Percentiles rank a stretch among this genome's conserved stretches.
These are phyloP conservation scores for Yueomyces sp. DNA, from an alignment of 1,139 yeast species.

Conservation along the genomic window DNA sequence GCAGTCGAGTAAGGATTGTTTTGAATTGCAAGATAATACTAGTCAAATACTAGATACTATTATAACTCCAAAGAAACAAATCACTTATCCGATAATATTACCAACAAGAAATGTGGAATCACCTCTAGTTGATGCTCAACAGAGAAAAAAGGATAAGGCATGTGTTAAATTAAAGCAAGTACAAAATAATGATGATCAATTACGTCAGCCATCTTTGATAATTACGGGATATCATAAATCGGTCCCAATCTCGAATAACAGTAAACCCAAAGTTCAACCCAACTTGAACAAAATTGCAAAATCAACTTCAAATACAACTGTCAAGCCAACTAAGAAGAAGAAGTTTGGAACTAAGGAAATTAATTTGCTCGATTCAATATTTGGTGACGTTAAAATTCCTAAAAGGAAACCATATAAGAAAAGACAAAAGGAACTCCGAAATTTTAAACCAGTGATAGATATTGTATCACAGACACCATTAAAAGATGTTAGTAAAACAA, in stretches of 20 bases:
- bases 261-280: too few species aligned
- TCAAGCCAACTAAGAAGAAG: not conserved
- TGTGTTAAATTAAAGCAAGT: slow-evolving; percentile 1
- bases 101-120: slow-evolving; percentile 8
- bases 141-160: slow-evolving; percentile 11
- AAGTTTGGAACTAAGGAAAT: slow-evolving; percentile 8
- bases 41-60: not conserved
- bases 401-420: too few species aligned
- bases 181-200: not conserved
- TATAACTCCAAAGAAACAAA: not conserved
- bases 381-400: slow-evolving; percentile 4
- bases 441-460: slow-evolving; percentile 8
- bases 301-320: not conserved
- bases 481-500: not conserved
- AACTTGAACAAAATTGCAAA: too few species aligned
- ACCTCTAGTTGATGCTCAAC: slow-evolving; percentile 16
- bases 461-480: slow-evolving; percentile 8
- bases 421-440: slow-evolving; percentile 10
- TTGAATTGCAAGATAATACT: not conserved
- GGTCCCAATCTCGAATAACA: not conserved
- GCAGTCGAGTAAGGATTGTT: not conserved
- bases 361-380: slow-evolving; percentile 13
- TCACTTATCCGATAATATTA: not conserved
- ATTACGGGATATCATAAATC: not conserved
- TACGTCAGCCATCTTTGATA: too few species aligned